Conservation (phyloP, 1,284 basidiomycete genomes). For the Inonotus obliquus region DNA sequence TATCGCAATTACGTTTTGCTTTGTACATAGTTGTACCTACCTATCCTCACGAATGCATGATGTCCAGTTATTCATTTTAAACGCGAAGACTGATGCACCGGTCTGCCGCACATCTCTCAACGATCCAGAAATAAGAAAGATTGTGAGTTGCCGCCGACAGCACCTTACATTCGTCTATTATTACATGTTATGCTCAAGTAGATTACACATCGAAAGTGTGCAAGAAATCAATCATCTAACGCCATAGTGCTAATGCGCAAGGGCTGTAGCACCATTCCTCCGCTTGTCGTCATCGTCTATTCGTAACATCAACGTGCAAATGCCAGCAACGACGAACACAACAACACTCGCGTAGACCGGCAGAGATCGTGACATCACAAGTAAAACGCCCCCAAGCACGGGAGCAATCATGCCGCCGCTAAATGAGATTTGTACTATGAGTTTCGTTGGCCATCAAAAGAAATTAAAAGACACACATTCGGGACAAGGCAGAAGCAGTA, state of each 20-base stretch:
- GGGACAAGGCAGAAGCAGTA: constrained; percentile 83
- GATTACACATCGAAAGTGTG: too few relatives aligned
- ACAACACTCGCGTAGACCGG: constrained; percentile 77
- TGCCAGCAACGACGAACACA: constrained; percentile 65
- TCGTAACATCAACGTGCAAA: constrained; percentile 60
- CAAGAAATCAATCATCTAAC: background rate
- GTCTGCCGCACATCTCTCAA: too few relatives aligned
- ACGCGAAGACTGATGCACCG: too few relatives aligned
- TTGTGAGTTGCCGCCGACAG: too few relatives aligned
- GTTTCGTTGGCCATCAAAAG: constrained; percentile 11
- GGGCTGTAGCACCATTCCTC: background rate
- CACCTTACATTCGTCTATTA: too few relatives aligned
- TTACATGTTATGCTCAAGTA: too few relatives aligned
- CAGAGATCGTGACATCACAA: constrained; percentile 66
- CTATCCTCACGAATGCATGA: too few relatives aligned
- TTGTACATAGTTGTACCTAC: too few relatives aligned
- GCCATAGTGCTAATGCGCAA: background rate
- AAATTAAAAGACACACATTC: constrained; percentile 55
- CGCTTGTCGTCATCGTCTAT: constrained; percentile 25
- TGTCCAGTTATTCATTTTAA: too few relatives aligned
- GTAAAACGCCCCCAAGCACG: constrained; percentile 76
- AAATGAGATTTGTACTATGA: constrained; percentile 11
- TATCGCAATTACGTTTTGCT: background rate
- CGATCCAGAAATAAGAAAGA: too few relatives aligned
- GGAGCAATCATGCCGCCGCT: constrained; percentile 92